A percentile compares a stretch with the other conserved stretches of the same genome.
Conservation (phyloP, 164 flowering plant genomes). For the Taxillus chinensis region DNA sequence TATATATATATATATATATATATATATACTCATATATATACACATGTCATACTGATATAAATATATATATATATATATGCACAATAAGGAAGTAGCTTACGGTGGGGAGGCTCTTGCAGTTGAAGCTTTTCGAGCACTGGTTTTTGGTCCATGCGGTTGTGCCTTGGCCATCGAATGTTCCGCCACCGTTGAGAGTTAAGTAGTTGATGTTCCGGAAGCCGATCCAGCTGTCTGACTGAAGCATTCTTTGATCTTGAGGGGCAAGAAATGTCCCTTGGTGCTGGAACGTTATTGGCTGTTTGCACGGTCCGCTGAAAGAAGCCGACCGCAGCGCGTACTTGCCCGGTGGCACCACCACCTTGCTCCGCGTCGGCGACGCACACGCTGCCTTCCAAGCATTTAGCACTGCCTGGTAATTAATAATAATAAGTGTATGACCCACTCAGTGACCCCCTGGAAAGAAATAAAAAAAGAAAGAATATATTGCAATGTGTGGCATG, state of each 20-base stretch:
- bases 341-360: slow-evolving; percentile 13
- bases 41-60: too few species aligned
- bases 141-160: slow-evolving; percentile 20
- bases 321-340: slow-evolving; percentile 3
- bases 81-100: slow-evolving; percentile 9
- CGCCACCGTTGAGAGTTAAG: slow-evolving; percentile 15
- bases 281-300: slow-evolving; percentile 4
- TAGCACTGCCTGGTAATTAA: slow-evolving; percentile 12
- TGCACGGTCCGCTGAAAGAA: slow-evolving; percentile 15
- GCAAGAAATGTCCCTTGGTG: slow-evolving; percentile 8
- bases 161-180: slow-evolving; percentile 31
- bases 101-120: slow-evolving; percentile 17
- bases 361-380: slow-evolving; percentile 4
- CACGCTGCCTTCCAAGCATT: slow-evolving; percentile 24
- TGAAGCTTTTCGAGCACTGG: slow-evolving; percentile 9
- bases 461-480: too few species aligned
- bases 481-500: too few species aligned
- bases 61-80: too few species aligned
- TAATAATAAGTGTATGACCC: too few species aligned
- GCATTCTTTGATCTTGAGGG: neutral
- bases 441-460: too few species aligned
- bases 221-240: slow-evolving; percentile 14
- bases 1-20: too few species aligned
- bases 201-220: slow-evolving; percentile 11
- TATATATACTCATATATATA: too few species aligned